Evolutionary conservation across 306 rosid genomes (phyloP), one percentile per base, ranked within the genome.

Genomic region (Delonix regia): DNA sequence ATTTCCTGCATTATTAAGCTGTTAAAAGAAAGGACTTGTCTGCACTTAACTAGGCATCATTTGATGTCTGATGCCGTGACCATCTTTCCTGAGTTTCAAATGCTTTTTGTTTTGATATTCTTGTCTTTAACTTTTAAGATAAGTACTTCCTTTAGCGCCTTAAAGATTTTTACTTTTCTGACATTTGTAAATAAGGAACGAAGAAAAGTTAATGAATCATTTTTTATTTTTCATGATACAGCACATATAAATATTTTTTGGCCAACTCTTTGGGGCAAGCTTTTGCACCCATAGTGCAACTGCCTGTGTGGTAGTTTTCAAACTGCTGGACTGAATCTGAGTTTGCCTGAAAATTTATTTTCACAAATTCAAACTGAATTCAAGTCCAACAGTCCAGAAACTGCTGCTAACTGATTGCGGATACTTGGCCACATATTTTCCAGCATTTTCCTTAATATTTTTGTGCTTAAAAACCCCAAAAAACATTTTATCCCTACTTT

Each of bases 401-500:
- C 52, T 39, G 71, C 71, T 34, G 11, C 51, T 66, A n/a, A 41
- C 15, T 66, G 51, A 6, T 19, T 64, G 27, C 27, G 3, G 28
- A 22, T 64, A 66, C 33, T 66, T 47, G 25, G 34, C 11, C 34
- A 41, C 22, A 12, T 41, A 27, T 4, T 39, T 41, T 66, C 19
- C 25, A 19, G 44, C 9, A 3, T 19, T 64, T 18, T 64, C 47
- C 28, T 64, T 64, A 36, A 36, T 16, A 63, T 9, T n/a, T n/a
- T n/a, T n/a, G n/a, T n/a, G n/a, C n/a, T n/a, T n/a, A n/a, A n/a
- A n/a, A n/a, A n/a, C n/a, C n/a, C n/a, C n/a, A n/a, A n/a, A n/a
- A n/a, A n/a, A n/a, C n/a, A n/a, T n/a, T 19, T 63, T 36, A 38
- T 60, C 47, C 55, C 42, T 76, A 49, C 33, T 52, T 56, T 55